These are phyloP conservation scores for Neltuma alba DNA, from an alignment of 306 rosid species.

Conservation along the genomic window DNA sequence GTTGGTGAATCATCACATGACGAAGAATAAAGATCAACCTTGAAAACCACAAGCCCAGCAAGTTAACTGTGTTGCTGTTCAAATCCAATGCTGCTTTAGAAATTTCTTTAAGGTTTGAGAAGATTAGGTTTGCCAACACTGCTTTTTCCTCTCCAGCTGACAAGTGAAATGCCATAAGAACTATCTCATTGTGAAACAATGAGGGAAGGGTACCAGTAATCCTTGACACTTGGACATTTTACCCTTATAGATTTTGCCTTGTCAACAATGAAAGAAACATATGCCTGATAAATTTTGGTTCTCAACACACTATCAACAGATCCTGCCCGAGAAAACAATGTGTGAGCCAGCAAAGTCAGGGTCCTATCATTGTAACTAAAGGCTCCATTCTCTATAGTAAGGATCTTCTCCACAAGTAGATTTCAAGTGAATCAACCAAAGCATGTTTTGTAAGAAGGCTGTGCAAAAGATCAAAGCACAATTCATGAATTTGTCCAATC, in stretches of 20 bases:
- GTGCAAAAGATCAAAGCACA: slow-evolving; percentile 80
- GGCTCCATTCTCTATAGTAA: slow-evolving; percentile 69
- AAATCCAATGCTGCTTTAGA: slow-evolving; percentile 51
- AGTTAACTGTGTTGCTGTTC: slow-evolving; percentile 61
- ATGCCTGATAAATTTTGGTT: slow-evolving; percentile 68
- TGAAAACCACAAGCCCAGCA: slow-evolving; percentile 94
- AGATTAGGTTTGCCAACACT: slow-evolving; percentile 57
- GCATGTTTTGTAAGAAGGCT: slow-evolving; percentile 71
- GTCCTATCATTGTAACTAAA: slow-evolving; percentile 77
- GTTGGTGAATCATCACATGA: slow-evolving; percentile 80
- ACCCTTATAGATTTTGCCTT: slow-evolving; percentile 61
- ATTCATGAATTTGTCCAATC: slow-evolving; percentile 74
- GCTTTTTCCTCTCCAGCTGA: slow-evolving; percentile 78
- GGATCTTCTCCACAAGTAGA: slow-evolving; percentile 78
- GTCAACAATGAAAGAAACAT: slow-evolving; percentile 62
- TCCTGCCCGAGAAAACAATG: slow-evolving; percentile 77
- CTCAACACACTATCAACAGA: slow-evolving; percentile 77
- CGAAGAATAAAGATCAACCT: slow-evolving; percentile 95
- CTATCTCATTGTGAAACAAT: slow-evolving; percentile 86
- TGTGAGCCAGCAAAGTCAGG: slow-evolving; percentile 74
- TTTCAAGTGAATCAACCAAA: slow-evolving; percentile 77
- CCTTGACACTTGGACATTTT: slow-evolving; percentile 65
- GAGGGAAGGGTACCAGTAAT: slow-evolving; percentile 78
- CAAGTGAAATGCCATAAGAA: slow-evolving; percentile 96
- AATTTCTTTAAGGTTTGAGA: slow-evolving; percentile 62